Base-by-base conservation (phyloP, 768 basidiomycete genomes). In the Kwoniella mangroviensis region DNA sequence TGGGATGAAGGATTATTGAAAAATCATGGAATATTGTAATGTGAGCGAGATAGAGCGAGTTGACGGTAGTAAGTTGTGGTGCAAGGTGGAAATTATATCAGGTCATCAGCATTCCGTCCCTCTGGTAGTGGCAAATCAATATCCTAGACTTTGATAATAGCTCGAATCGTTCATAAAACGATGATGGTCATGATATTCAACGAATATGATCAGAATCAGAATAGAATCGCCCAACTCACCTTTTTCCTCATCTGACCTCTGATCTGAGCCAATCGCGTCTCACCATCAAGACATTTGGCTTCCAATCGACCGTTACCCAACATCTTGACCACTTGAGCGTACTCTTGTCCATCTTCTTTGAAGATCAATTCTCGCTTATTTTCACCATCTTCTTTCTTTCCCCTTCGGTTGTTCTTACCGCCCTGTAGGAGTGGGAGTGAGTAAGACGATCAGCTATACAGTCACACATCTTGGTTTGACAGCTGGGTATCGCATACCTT, bases 181-280 rank as follows among this genome's bases (percentile, higher is more conserved):
- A n/a, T n/a, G n/a, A n/a, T n/a, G n/a, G n/a, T n/a, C n/a, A n/a
- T n/a, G n/a, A n/a, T n/a, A n/a, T n/a, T n/a, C n/a, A n/a, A n/a
- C n/a, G n/a, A n/a, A n/a, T n/a, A n/a, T n/a, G n/a, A n/a, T n/a
- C n/a, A n/a, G n/a, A n/a, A n/a, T n/a, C n/a, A n/a, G n/a, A n/a
- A n/a, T n/a, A n/a, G n/a, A n/a, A n/a, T n/a, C n/a, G n/a, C n/a
- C 17, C 7, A 28, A 84, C 88, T 71, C 75, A 91, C 96, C 91
- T 99, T 99, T 86, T 98, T 99, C 77, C 97, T 86, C 96, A 99
- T 95, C 86, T 98, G 98, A 49, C 97, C 97, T 85, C 97, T 88
- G 78, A 99, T 98, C 83, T 99, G 97, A 10, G 94, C 95, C 83
- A 98, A 86, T 80, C 97, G 87, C 85, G 97, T 98, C 87, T 96